Evolutionary conservation across 768 basidiomycete genomes (phyloP).

Genomic region (Leccinellum luteum): DNA sequence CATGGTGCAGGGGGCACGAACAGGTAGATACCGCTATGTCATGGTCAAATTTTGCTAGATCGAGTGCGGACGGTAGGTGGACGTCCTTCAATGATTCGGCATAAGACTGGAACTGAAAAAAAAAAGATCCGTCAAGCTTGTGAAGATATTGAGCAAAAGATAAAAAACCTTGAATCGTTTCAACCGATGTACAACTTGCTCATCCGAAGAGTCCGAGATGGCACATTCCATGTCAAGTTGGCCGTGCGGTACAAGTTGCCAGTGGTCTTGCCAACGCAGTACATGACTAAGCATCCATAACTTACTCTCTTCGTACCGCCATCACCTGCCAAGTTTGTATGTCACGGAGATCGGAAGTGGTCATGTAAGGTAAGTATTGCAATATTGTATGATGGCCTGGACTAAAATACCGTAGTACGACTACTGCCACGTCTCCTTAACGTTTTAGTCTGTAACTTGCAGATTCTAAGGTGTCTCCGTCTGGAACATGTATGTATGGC

Average conservation of each 20-base stretch:
- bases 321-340: too few relatives aligned
- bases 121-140: not conserved
- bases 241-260: too few relatives aligned
- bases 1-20: not conserved
- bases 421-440: too few relatives aligned
- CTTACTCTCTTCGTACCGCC: too few relatives aligned
- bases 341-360: too few relatives aligned
- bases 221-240: not conserved
- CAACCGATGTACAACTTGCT: conserved; percentile 31
- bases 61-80: conserved; percentile 66
- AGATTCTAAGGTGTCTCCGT: too few relatives aligned
- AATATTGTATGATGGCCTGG: too few relatives aligned
- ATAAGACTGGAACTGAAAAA: conserved; percentile 68
- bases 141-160: not conserved
- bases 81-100: conserved; percentile 63
- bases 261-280: not conserved
- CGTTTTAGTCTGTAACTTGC: too few relatives aligned
- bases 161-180: conserved; percentile 52
- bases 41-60: conserved; percentile 52
- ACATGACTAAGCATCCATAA: not conserved
- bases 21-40: conserved; percentile 48
- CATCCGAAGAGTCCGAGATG: conserved; percentile 12
- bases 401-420: too few relatives aligned
- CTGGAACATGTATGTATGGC: too few relatives aligned
- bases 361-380: too few relatives aligned